Percentiles rank a stretch among this genome's conserved stretches.
These are phyloP conservation scores for Orbilia oligospora DNA, from an alignment of 2,329 filamentous ascomycete species.

Conservation along the genomic window DNA sequence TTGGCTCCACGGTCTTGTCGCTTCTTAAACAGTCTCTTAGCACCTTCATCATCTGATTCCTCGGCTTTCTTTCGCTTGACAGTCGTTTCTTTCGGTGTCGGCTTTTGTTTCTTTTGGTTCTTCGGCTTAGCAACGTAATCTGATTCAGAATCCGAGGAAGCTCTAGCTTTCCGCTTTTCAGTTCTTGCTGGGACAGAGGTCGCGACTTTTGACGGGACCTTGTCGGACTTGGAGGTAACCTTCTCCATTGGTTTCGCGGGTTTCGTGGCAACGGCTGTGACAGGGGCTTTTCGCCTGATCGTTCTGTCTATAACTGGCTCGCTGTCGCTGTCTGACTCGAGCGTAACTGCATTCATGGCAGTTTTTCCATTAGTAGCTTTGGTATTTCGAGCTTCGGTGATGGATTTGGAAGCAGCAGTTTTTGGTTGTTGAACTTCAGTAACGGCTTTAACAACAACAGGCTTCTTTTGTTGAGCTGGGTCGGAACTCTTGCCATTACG, in stretches of 20 bases:
- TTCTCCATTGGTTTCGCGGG: not conserved
- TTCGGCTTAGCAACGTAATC: slow-evolving; percentile 17
- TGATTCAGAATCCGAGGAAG: slow-evolving; percentile 33
- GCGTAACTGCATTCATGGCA: not conserved
- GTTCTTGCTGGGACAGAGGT: not conserved
- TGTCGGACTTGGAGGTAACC: not conserved
- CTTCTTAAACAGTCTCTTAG: slow-evolving; percentile 24
- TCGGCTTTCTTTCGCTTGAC: slow-evolving; percentile 42
- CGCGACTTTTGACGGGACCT: not conserved
- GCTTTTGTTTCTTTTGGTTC: slow-evolving; percentile 28
- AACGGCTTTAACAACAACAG: not conserved
- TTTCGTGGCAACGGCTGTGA: not conserved
- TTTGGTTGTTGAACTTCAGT: slow-evolving; percentile 4
- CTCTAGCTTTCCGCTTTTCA: slow-evolving; percentile 38
- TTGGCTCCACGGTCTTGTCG: slow-evolving; percentile 45
- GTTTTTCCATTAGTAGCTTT: not conserved
- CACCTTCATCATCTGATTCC: slow-evolving; percentile 19
- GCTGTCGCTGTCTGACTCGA: slow-evolving; percentile 16
- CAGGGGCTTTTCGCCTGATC: not conserved
- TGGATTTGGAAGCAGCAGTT: not conserved
- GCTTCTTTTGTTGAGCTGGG: not conserved
- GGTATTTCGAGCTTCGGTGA: slow-evolving; percentile 15
- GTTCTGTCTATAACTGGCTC: slow-evolving; percentile 1
- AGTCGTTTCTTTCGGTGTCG: slow-evolving; percentile 16
- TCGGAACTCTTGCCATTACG: not conserved